Evolutionary conservation across 73 alveolate genomes (phyloP), one percentile per base, ranked within the genome.

Genomic region (Blepharisma japonicum): DNA sequence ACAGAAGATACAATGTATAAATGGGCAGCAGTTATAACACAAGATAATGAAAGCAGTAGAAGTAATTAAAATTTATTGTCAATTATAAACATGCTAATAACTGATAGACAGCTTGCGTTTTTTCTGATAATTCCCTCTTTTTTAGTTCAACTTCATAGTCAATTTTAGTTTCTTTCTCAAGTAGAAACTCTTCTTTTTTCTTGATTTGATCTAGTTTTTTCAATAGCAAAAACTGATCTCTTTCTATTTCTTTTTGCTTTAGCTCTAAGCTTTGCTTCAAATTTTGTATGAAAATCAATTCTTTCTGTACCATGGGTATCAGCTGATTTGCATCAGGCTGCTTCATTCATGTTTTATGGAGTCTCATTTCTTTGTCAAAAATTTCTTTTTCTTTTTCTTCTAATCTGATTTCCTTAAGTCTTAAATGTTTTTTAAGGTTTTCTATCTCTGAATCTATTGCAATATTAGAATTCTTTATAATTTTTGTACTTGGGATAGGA

Each of bases 1-100:
- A 68, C 79, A 8, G 79, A 68, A 38, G 79, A 68, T 45, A 68
- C 79, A 20, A 68, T 68, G 74, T 61, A 61, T 61, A 61, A 56
- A 39, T 61, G 74, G 74, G 74, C 74, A 18, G 74, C 74, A 18
- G 74, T 61, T 18, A 61, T 61, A 61, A 61, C 23, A 61, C 2
- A 61, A 61, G 74, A 61, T 25, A 61, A n/a, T 18, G 48, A 61
- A 14, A 32, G 42, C 42, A 32, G 42, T 32, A 32, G 42, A 32
- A n/a, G n/a, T n/a, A n/a, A 32, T 32, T 32, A 32, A 32, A 32
- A 32, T 32, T 32, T 1, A 32, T 32, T 32, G 42, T 32, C 42
- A 32, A 32, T 32, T 32, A 32, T 32, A 32, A 32, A 32, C 42
- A 32, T 32, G 42, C 3, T 32, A 32, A 32, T 32, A 32, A 32